phyloP scores from a whole-genome alignment of 116 monocot species.

The Phalaenopsis hybrid region DNA sequence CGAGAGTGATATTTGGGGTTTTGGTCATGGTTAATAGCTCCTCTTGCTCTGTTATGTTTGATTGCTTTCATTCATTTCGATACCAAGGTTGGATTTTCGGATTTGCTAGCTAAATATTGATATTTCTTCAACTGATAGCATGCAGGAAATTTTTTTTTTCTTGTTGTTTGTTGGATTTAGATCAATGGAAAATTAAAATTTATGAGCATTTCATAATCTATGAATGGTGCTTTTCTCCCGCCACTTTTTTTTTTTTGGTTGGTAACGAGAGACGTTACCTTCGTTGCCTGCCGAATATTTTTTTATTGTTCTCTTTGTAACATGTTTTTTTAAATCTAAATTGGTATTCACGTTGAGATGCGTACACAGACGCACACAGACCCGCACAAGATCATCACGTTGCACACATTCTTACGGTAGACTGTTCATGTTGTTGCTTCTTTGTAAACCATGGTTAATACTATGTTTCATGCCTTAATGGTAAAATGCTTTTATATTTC shows the following conservation, averaged over 20 bases:
- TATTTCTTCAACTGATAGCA: neutral
- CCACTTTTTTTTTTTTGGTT: neutral
- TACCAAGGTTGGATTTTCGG: neutral
- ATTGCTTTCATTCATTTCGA: neutral
- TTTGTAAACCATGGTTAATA: neutral
- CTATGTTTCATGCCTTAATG: neutral
- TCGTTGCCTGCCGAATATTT: neutral
- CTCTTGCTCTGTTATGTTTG: neutral
- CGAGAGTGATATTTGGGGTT: neutral
- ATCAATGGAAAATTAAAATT: neutral
- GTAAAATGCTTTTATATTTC: constrained; percentile 4
- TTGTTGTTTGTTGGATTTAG: neutral
- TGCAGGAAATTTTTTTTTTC: neutral
- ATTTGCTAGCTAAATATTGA: neutral
- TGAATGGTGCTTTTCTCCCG: neutral
- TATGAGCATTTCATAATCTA: neutral
- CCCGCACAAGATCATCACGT: neutral
- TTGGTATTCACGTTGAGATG: neutral
- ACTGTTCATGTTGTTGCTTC: neutral
- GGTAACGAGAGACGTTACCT: neutral
- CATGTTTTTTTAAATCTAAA: neutral
- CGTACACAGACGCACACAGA: neutral
- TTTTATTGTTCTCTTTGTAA: neutral
- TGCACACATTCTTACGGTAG: neutral
- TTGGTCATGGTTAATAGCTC: neutral